Evolutionary conservation across 2,329 filamentous ascomycete species (phyloP).

Genomic region (Fusarium haematococcum): DNA sequence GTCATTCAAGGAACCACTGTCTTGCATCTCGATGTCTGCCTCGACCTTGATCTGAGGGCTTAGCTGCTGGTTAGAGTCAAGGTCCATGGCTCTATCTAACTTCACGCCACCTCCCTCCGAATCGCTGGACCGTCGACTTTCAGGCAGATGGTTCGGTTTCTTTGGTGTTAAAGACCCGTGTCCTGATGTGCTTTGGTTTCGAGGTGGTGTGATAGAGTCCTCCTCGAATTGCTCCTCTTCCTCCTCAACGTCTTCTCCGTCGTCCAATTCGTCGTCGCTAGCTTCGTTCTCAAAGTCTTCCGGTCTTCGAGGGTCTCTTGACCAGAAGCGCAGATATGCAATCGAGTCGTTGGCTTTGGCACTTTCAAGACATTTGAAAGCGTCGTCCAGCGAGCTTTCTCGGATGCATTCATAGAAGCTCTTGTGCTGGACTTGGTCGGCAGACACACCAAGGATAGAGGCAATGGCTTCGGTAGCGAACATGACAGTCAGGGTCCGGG

Average conservation of each 20-base stretch:
- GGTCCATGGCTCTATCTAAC: slow-evolving; percentile 57
- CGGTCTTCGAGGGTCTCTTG: slow-evolving; percentile 76
- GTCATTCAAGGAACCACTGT: slow-evolving; percentile 6
- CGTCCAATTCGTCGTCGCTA: slow-evolving; percentile 50
- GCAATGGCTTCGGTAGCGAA: slow-evolving; percentile 83
- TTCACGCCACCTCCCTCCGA: slow-evolving; percentile 61
- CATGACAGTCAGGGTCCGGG: slow-evolving; percentile 84
- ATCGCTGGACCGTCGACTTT: slow-evolving; percentile 52
- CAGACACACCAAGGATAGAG: slow-evolving; percentile 79
- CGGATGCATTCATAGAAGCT: slow-evolving; percentile 92
- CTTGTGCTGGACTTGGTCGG: slow-evolving; percentile 76
- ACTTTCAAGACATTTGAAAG: slow-evolving; percentile 82
- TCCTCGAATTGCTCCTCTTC: slow-evolving; percentile 6
- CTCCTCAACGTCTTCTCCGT: slow-evolving; percentile 9
- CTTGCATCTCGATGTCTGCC: slow-evolving; percentile 42
- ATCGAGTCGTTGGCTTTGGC: slow-evolving; percentile 93
- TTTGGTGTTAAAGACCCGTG: neutral
- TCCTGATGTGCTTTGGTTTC: neutral
- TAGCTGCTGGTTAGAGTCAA: slow-evolving; percentile 49
- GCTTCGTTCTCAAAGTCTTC: slow-evolving; percentile 61
- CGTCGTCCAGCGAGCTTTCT: slow-evolving; percentile 80
- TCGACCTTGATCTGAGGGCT: slow-evolving; percentile 53
- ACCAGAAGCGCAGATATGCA: slow-evolving; percentile 88
- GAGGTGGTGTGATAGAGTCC: neutral
- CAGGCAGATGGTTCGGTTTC: slow-evolving; percentile 9